Percentiles rank a stretch among this genome's conserved stretches.
phyloP scores from a whole-genome alignment of 2,329 filamentous ascomycete species.

The Aspergillus ochraceoroseus region DNA sequence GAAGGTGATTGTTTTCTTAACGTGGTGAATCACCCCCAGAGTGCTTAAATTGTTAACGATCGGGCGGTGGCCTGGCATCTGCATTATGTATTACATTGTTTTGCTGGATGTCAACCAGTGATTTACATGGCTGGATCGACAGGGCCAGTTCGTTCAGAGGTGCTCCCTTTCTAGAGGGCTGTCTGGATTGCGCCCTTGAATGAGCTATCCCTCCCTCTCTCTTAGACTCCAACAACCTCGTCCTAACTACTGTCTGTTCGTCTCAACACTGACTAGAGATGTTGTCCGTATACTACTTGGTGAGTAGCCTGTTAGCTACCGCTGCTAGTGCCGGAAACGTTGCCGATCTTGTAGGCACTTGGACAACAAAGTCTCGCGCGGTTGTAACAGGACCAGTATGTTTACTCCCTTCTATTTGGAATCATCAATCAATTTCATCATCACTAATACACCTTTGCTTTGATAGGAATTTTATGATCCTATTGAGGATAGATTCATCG shows the following conservation, averaged over 20 bases:
- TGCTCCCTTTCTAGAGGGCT: slow-evolving; percentile 11
- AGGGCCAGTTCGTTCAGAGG: slow-evolving; percentile 2
- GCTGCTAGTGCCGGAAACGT: slow-evolving; percentile 42
- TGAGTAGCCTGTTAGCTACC: slow-evolving; percentile 36
- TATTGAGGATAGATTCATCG: slow-evolving; percentile 59
- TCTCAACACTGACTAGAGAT: slow-evolving; percentile 19
- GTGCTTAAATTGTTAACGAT: background rate
- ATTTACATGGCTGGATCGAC: slow-evolving; percentile 16
- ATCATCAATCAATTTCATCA: too few species aligned
- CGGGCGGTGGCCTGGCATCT: slow-evolving; percentile 14
- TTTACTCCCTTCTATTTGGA: too few species aligned
- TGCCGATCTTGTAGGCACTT: slow-evolving; percentile 60
- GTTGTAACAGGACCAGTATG: slow-evolving; percentile 65
- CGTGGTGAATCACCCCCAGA: background rate
- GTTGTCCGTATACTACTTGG: slow-evolving; percentile 30
- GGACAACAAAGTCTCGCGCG: slow-evolving; percentile 65
- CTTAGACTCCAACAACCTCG: too few species aligned
- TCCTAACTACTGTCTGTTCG: slow-evolving; percentile 3
- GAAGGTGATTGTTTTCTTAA: background rate
- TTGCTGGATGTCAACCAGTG: slow-evolving; percentile 11
- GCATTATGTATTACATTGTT: slow-evolving; percentile 8
- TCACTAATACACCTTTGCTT: background rate
- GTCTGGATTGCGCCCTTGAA: slow-evolving; percentile 14
- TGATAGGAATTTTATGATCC: slow-evolving; percentile 65
- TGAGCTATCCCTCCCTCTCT: slow-evolving; percentile 8